A percentile compares a stretch with the other conserved stretches of the same genome.
These are phyloP conservation scores for Melampsora americana DNA, from an alignment of 1,284 basidiomycete genomes.

Conservation along the genomic window DNA sequence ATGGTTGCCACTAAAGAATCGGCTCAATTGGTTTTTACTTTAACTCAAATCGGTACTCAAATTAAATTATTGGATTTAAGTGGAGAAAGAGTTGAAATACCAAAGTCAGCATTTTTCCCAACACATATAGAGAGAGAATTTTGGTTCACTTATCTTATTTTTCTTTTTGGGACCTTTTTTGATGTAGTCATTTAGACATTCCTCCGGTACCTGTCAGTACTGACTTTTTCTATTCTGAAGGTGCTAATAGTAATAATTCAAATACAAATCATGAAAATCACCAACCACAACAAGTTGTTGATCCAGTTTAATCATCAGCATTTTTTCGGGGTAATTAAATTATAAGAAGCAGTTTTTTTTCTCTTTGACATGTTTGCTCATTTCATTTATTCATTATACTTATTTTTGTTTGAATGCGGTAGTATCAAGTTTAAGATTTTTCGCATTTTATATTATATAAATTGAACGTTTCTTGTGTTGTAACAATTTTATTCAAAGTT, in stretches of 20 bases:
- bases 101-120: too few species aligned
- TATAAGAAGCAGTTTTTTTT: not conserved
- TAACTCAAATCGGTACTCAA: slow-evolving; percentile 91
- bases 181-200: not conserved
- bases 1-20: slow-evolving; percentile 80
- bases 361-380: not conserved
- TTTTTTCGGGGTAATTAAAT: not conserved
- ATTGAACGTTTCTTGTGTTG: too few species aligned
- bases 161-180: not conserved
- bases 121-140: too few species aligned
- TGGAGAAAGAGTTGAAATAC: slow-evolving; percentile 87
- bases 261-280: not conserved
- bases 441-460: too few species aligned
- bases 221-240: slow-evolving; percentile 16
- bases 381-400: too few species aligned
- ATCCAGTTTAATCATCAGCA: not conserved
- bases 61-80: slow-evolving; percentile 86
- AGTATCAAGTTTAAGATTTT: too few species aligned
- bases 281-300: not conserved
- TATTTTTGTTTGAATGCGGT: too few species aligned
- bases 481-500: too few species aligned
- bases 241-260: not conserved
- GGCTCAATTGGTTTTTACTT: slow-evolving; percentile 69
- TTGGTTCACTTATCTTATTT: not conserved
- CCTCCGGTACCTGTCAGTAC: slow-evolving; percentile 8